Conservation (phyloP, 768 basidiomycete genomes). For the Mycena pura region DNA sequence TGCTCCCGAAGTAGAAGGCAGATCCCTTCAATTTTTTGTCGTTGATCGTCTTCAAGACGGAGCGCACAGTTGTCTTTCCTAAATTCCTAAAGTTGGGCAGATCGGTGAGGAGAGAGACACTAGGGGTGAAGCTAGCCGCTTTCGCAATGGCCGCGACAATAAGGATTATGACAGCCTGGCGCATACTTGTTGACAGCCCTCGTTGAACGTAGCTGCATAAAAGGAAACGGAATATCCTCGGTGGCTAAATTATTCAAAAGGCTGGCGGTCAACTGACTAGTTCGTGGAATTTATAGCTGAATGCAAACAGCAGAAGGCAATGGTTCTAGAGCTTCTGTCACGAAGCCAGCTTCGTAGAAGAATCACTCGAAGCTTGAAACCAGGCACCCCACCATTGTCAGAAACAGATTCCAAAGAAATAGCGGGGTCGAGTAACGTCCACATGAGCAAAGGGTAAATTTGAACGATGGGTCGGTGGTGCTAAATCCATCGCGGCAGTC, state of each 20-base stretch:
- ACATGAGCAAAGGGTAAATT: too few relatives aligned
- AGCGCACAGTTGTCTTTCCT: constrained; percentile 12
- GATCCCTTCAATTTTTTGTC: constrained; percentile 18
- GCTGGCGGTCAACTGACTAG: constrained; percentile 11
- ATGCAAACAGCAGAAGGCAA: too few relatives aligned
- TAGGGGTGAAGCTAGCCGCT: constrained; percentile 20
- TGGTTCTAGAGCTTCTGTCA: too few relatives aligned
- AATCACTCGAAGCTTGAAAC: too few relatives aligned
- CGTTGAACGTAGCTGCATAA: neutral
- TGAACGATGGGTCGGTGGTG: too few relatives aligned
- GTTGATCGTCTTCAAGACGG: constrained; percentile 25
- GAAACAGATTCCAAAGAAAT: too few relatives aligned
- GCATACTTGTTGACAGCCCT: constrained; percentile 7
- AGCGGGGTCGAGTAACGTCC: too few relatives aligned
- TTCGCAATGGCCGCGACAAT: constrained; percentile 1
- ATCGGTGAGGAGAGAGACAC: constrained; percentile 26
- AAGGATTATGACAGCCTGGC: neutral
- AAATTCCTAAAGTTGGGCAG: constrained; percentile 16
- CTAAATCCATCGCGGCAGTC: too few relatives aligned
- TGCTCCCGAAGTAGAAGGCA: constrained; percentile 23
- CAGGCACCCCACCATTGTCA: too few relatives aligned
- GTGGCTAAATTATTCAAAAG: neutral
- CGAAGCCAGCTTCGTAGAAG: too few relatives aligned
- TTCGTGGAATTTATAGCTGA: too few relatives aligned
- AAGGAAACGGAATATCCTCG: constrained; percentile 9